Evolutionary conservation across 768 basidiomycete species (phyloP), one percentile per base, ranked within the genome.

Genomic region (Ramaria rubella): DNA sequence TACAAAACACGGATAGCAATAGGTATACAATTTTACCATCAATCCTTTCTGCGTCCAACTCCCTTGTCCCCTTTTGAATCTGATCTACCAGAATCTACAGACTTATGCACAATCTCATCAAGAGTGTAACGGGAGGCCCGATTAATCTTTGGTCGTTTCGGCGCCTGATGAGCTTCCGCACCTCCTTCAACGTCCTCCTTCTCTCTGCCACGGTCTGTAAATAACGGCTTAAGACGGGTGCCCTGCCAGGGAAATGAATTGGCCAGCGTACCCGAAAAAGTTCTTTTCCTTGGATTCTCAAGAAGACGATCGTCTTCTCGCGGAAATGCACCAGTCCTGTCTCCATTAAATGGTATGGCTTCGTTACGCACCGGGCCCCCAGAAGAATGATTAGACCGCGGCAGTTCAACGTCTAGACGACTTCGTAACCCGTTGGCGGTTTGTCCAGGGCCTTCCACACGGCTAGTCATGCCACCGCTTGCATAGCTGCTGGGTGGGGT

Each of bases 131-230:
- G 55, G 5, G 55, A 56, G 5, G 55, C 75, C 26, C 81, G 79
- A 64, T 72, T 79, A 49, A 85, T 76, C 55, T 78, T 79, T 23
- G 78, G 79, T 40, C 86, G 79, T 64, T 88, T 88, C 19, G 77
- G 74, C 38, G 81, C 73, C 63, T 73, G 73, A 52, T 64, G 66
- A 24, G 63, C 63, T 42, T 82, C 80, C 23, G 68, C 68, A 40
- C 68, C 69, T 4, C 69, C 64, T 58, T 76, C 78, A 30, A 65
- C 71, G 33, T 71, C 62, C 45, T 81, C 85, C 64, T 80, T 81
- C 44, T 87, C 85, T 33, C 24, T 30, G 19, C 46, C 46, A 27
- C 86, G 86, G 65, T 86, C 86, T 86, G 27, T 58, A 49, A 19
- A 50, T 49, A 45, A 27, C 43, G 17, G 33, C 58, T 34, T 17